Percentiles rank a stretch among this genome's conserved stretches.
phyloP scores from a whole-genome alignment of 78 protist genomes.

The Dictyostelium capitatum region DNA sequence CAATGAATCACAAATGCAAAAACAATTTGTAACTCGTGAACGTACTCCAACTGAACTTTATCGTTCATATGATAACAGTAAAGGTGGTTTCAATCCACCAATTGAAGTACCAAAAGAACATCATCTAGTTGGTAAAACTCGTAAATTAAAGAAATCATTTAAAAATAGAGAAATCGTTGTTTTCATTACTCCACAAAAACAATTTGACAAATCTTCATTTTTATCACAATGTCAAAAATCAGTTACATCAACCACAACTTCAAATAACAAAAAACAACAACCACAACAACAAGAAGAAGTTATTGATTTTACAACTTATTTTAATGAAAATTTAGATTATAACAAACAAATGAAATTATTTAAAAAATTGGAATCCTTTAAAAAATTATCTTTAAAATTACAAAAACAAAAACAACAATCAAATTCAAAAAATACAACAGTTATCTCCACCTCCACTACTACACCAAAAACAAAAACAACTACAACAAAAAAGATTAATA shows the following conservation, averaged over 20 bases:
- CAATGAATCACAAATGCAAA: slow-evolving; percentile 16
- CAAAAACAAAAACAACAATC: background rate
- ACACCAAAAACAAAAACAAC: background rate
- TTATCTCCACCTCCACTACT: no score
- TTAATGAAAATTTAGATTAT: slow-evolving; percentile 7
- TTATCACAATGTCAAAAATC: background rate
- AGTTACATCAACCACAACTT: background rate
- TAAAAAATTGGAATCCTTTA: background rate
- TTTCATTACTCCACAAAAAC: background rate
- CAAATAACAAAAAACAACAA: background rate
- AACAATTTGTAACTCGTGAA: slow-evolving; percentile 14
- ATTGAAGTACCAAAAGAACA: slow-evolving; percentile 63
- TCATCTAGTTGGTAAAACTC: slow-evolving; percentile 13
- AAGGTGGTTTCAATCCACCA: slow-evolving; percentile 77
- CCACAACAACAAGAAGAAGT: background rate
- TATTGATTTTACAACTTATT: background rate
- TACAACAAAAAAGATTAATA: background rate
- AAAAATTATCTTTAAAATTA: background rate
- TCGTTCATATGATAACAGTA: slow-evolving; percentile 19
- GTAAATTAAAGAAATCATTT: slow-evolving; percentile 17
- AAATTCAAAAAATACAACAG: background rate
- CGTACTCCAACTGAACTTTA: slow-evolving; percentile 36
- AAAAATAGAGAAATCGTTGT: slow-evolving; percentile 23
- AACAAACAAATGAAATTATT: slow-evolving; percentile 14
- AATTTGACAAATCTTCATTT: slow-evolving; percentile 41